phyloP scores from a whole-genome alignment of 2,329 filamentous ascomycete genomes.

The Lecanoromycetidae sp. region DNA sequence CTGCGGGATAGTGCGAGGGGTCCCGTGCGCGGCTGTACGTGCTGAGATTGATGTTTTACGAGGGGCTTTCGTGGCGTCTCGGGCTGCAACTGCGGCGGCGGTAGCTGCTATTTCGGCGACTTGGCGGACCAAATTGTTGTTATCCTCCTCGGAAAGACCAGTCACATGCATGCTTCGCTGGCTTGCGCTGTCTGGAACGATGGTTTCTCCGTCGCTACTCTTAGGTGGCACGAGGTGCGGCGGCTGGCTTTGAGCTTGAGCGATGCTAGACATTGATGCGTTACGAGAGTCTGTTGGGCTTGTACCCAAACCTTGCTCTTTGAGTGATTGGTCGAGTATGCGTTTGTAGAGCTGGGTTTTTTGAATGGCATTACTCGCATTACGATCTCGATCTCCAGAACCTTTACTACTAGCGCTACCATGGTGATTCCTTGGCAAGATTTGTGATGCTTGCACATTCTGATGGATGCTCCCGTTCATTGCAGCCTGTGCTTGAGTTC shows the following conservation, averaged over 20 bases:
- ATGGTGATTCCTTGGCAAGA: not conserved
- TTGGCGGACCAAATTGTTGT: constrained; percentile 66
- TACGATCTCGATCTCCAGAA: constrained; percentile 38
- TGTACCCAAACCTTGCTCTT: constrained; percentile 59
- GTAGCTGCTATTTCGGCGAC: constrained; percentile 91
- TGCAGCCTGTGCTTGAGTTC: constrained; percentile 39
- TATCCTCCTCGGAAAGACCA: constrained; percentile 68
- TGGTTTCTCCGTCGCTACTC: constrained; percentile 34
- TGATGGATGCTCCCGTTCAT: constrained; percentile 15
- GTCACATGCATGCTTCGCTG: constrained; percentile 23
- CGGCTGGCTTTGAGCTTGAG: constrained; percentile 25
- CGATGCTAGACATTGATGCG: constrained; percentile 28
- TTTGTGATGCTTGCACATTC: constrained; percentile 3
- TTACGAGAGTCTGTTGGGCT: constrained; percentile 36
- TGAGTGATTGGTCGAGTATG: constrained; percentile 80
- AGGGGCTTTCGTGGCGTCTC: constrained; percentile 52
- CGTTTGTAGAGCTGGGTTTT: constrained; percentile 86
- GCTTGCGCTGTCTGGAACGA: constrained; percentile 7
- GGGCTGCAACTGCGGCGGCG: constrained; percentile 72
- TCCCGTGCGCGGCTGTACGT: constrained; percentile 25
- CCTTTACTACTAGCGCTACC: constrained; percentile 13
- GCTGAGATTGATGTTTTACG: constrained; percentile 32
- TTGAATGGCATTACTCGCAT: constrained; percentile 51
- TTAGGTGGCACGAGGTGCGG: constrained; percentile 71
- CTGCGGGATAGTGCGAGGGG: constrained; percentile 22